These are phyloP conservation scores for Alternaria sp. DNA, from an alignment of 2,329 filamentous ascomycete species.

Conservation along the genomic window DNA sequence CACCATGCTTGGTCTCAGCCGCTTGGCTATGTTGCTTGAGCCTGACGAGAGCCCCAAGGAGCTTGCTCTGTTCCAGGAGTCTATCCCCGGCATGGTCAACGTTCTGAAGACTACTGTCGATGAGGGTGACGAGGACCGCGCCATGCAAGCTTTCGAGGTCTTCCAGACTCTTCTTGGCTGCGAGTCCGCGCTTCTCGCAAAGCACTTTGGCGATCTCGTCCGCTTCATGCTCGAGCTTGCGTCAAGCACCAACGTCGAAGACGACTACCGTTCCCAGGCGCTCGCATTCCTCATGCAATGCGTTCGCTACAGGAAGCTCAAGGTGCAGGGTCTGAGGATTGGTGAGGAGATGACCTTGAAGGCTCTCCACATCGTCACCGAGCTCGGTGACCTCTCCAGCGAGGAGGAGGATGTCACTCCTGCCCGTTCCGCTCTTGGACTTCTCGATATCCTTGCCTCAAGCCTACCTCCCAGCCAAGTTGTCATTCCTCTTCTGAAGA, in stretches of 20 bases:
- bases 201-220: slow-evolving; percentile 87
- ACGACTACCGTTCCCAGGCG: slow-evolving; percentile 87
- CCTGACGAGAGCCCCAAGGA: slow-evolving; percentile 81
- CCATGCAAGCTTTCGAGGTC: slow-evolving; percentile 91
- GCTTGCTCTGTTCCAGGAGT: slow-evolving; percentile 76
- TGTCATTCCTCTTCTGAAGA: slow-evolving; percentile 87
- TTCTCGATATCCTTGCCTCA: slow-evolving; percentile 87
- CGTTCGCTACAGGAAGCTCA: slow-evolving; percentile 90
- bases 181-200: slow-evolving; percentile 81
- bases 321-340: slow-evolving; percentile 89
- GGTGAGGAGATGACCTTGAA: slow-evolving; percentile 87
- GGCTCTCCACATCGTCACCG: slow-evolving; percentile 86
- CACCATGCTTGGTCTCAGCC: slow-evolving; percentile 88
- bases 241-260: slow-evolving; percentile 75
- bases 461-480: slow-evolving; percentile 93
- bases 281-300: slow-evolving; percentile 93
- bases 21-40: slow-evolving; percentile 85
- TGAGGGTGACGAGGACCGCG: slow-evolving; percentile 81
- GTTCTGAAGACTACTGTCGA: slow-evolving; percentile 86
- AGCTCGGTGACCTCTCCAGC: slow-evolving; percentile 74
- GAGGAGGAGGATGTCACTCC: slow-evolving; percentile 88
- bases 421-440: slow-evolving; percentile 79
- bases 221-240: slow-evolving; percentile 93
- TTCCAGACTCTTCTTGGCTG: slow-evolving; percentile 95
- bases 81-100: slow-evolving; percentile 86